Percentiles rank a stretch among this genome's conserved stretches.
Conservation (phyloP, 148 eudicot species). For the Chenopodium berlandieri region DNA sequence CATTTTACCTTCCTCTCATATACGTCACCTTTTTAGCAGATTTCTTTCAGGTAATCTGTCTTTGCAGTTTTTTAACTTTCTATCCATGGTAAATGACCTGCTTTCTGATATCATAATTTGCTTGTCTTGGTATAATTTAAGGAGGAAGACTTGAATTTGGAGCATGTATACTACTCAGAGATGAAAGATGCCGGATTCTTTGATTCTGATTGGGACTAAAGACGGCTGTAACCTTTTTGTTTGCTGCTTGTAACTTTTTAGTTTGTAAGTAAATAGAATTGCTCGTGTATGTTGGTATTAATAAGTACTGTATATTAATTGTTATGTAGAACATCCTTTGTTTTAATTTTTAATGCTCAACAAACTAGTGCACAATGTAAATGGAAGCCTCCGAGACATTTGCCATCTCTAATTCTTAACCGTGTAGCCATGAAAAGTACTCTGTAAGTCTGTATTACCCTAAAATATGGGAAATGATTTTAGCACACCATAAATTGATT, state of each 20-base stretch:
- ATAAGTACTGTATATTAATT: slow-evolving; percentile 2
- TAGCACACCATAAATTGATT: too few relatives aligned
- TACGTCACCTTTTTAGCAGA: slow-evolving; percentile 68
- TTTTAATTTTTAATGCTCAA: neutral
- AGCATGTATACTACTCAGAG: slow-evolving; percentile 74
- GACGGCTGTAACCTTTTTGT: neutral
- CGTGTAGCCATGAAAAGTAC: too few relatives aligned
- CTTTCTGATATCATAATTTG: neutral
- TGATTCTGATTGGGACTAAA: slow-evolving; percentile 60
- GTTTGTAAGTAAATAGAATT: slow-evolving; percentile 27
- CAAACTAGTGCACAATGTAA: too few relatives aligned
- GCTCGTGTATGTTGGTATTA: slow-evolving; percentile 8
- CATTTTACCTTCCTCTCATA: slow-evolving; percentile 62
- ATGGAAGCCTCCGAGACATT: too few relatives aligned
- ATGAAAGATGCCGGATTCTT: slow-evolving; percentile 82
- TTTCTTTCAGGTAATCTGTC: slow-evolving; percentile 54
- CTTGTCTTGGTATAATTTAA: slow-evolving; percentile 21
- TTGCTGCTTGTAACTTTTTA: slow-evolving; percentile 19
- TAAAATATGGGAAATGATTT: too few relatives aligned
- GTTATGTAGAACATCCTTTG: neutral
- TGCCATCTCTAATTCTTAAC: too few relatives aligned
- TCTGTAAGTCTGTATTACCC: too few relatives aligned
- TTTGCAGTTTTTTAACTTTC: neutral
- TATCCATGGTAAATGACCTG: neutral
- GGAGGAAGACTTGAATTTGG: slow-evolving; percentile 69